These are phyloP conservation scores for Xanthoconium stramineum DNA, from an alignment of 768 basidiomycete species.

Conservation along the genomic window DNA sequence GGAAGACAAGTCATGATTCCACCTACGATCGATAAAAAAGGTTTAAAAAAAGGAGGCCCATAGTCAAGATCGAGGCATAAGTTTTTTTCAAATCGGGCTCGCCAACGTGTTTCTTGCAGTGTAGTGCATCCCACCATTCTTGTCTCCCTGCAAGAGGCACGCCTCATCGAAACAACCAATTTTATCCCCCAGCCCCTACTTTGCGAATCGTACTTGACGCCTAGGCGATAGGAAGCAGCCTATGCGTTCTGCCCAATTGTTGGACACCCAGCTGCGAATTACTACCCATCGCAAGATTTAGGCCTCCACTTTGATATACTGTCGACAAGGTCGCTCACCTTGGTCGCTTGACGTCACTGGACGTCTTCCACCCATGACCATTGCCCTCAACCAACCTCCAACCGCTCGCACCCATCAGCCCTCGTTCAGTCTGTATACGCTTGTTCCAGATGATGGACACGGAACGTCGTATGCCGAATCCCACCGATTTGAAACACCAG, in stretches of 20 bases:
- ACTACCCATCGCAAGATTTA: slow-evolving; percentile 1
- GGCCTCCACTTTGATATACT: background rate
- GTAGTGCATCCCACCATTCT: slow-evolving; percentile 4
- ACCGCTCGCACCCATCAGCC: slow-evolving; percentile 1
- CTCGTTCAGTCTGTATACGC: slow-evolving; percentile 1
- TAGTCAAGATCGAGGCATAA: slow-evolving; percentile 5
- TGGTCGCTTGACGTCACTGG: background rate
- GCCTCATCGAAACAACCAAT: background rate
- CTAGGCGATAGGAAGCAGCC: background rate
- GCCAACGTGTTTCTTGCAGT: background rate
- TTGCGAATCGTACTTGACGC: slow-evolving; percentile 2
- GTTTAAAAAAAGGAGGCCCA: background rate
- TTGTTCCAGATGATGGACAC: background rate
- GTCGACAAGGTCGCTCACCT: slow-evolving; percentile 9
- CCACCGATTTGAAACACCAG: background rate
- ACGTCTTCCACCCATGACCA: slow-evolving; percentile 11
- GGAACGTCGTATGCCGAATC: background rate
- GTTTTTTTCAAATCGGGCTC: background rate
- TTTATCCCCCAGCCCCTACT: background rate
- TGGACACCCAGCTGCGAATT: background rate
- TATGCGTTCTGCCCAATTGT: background rate
- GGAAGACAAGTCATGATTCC: slow-evolving; percentile 1
- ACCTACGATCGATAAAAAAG: background rate
- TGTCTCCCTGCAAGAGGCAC: background rate
- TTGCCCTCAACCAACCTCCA: slow-evolving; percentile 5